phyloP scores from a whole-genome alignment of 1,284 basidiomycete genomes.

The Inonotus obliquus region DNA sequence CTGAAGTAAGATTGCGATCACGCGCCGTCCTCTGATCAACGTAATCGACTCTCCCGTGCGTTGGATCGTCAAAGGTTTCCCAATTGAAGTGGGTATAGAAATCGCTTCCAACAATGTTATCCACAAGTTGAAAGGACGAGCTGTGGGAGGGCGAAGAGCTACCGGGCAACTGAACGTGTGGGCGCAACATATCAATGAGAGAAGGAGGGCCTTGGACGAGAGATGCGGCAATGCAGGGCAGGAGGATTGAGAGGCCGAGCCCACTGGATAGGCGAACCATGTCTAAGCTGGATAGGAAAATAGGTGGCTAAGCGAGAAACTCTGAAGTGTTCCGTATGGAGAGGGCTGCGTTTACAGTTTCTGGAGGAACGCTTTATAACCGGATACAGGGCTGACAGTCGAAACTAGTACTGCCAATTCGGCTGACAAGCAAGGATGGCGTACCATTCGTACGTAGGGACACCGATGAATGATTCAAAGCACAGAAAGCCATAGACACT shows the following conservation, averaged over 20 bases:
- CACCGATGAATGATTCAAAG: too few relatives aligned
- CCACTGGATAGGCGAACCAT: not conserved
- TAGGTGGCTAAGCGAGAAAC: not conserved
- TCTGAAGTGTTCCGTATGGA: not conserved
- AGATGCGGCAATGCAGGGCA: not conserved
- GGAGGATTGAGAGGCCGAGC: not conserved
- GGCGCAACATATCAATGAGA: too few relatives aligned
- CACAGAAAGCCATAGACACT: too few relatives aligned
- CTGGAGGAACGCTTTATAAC: not conserved
- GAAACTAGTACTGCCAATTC: too few relatives aligned
- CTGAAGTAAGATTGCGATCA: constrained; percentile 4
- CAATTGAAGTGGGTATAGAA: constrained; percentile 26
- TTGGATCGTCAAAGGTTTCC: constrained; percentile 26
- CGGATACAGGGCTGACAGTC: too few relatives aligned
- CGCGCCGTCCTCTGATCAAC: constrained; percentile 2
- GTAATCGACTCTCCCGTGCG: constrained; percentile 26
- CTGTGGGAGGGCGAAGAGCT: not conserved
- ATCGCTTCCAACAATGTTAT: constrained; percentile 20
- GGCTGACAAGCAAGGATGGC: too few relatives aligned
- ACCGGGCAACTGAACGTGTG: too few relatives aligned
- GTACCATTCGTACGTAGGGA: too few relatives aligned
- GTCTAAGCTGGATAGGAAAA: not conserved
- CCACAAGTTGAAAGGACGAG: constrained; percentile 8
- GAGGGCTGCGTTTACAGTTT: not conserved
- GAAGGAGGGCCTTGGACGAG: not conserved